phyloP scores from a whole-genome alignment of 1,284 basidiomycete species.

The Puccinia horiana region DNA sequence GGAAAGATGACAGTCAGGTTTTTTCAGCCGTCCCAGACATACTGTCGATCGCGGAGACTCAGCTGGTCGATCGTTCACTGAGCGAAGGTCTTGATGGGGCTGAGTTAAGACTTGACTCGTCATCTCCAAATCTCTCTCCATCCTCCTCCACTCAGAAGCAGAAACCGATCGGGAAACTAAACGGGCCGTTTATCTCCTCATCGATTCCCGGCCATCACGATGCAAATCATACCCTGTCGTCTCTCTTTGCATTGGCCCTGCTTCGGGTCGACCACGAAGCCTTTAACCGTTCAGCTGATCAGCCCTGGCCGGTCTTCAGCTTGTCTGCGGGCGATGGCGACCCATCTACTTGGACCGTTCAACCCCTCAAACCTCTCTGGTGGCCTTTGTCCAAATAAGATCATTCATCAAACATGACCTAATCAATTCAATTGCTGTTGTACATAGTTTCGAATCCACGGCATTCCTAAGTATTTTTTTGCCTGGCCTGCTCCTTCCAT shows the following conservation, averaged over 20 bases:
- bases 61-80: not conserved
- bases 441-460: constrained; percentile 27
- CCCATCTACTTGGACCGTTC: constrained; percentile 7
- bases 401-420: not conserved
- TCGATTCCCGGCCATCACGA: not conserved
- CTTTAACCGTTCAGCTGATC: not conserved
- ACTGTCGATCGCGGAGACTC: constrained; percentile 9
- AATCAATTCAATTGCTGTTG: not conserved
- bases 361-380: constrained; percentile 27
- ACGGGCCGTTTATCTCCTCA: constrained; percentile 17
- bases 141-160: not conserved
- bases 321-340: not conserved
- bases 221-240: not conserved
- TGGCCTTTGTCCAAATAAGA: constrained; percentile 15
- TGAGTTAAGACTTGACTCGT: not conserved
- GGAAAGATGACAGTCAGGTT: constrained; percentile 20
- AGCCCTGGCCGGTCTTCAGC: constrained; percentile 9
- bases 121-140: not conserved
- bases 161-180: constrained; percentile 35
- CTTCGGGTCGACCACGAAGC: constrained; percentile 34
- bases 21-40: not conserved
- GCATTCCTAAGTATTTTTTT: constrained; percentile 37
- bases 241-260: constrained; percentile 23
- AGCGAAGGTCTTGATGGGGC: not conserved
- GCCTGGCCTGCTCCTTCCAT: not conserved